A percentile compares a stretch with the other conserved stretches of the same genome.
These are phyloP conservation scores for Lipomyces oligophaga DNA, from an alignment of 805 yeast species.

Conservation along the genomic window DNA sequence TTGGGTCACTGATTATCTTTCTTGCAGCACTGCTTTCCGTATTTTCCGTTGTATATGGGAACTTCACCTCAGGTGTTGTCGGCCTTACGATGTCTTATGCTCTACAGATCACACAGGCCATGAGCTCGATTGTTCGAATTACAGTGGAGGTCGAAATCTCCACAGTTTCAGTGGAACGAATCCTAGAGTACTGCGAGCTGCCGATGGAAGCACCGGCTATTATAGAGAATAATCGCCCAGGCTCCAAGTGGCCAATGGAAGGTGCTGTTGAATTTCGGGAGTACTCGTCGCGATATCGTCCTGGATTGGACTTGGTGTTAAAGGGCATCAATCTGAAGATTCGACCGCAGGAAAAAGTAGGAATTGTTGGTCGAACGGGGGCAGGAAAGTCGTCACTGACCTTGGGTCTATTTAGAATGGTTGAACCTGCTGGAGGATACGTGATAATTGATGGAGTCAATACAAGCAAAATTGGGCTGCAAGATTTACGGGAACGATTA, in stretches of 20 bases:
- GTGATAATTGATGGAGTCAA: slow-evolving; percentile 68
- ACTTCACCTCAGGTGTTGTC: slow-evolving; percentile 82
- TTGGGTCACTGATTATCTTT: slow-evolving; percentile 84
- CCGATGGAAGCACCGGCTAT: slow-evolving; percentile 76
- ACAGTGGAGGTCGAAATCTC: slow-evolving; percentile 97
- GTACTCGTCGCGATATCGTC: slow-evolving; percentile 80
- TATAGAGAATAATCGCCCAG: slow-evolving; percentile 62
- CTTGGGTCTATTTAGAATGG: slow-evolving; percentile 75
- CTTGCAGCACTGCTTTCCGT: slow-evolving; percentile 82
- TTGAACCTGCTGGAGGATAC: slow-evolving; percentile 66
- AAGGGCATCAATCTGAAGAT: slow-evolving; percentile 61
- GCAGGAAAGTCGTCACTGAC: slow-evolving; percentile 91
- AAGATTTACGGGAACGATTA: slow-evolving; percentile 68
- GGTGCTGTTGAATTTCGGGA: slow-evolving; percentile 66
- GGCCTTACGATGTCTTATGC: slow-evolving; percentile 94
- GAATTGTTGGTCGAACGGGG: slow-evolving; percentile 96
- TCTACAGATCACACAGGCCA: slow-evolving; percentile 81
- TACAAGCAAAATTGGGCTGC: slow-evolving; percentile 64
- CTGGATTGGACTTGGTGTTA: slow-evolving; percentile 66
- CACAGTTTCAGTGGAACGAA: slow-evolving; percentile 93
- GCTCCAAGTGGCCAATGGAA: slow-evolving; percentile 62
- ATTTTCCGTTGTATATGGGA: slow-evolving; percentile 60
- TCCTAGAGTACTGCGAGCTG: slow-evolving; percentile 75
- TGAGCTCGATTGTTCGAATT: slow-evolving; percentile 98
- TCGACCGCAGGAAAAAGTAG: slow-evolving; percentile 74